Base-by-base conservation (phyloP, 108 stramenopile species). In the Cyclotella cryptica region DNA sequence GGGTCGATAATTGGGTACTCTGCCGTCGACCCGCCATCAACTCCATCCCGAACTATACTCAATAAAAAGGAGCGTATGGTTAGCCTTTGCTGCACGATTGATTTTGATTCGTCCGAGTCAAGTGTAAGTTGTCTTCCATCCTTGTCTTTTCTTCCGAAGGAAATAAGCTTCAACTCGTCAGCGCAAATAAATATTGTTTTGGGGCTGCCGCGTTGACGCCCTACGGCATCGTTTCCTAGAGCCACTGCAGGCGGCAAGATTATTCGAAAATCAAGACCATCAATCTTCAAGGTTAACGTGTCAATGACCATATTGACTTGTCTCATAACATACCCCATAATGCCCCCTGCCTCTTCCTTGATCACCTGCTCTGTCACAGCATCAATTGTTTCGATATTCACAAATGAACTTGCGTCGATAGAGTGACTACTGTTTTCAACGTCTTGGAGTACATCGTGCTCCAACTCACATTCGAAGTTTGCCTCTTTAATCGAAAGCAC, bases 251-350 rank as follows among this genome's bases (percentile, higher is more conserved):
- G 45, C 19, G 73, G 83, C 29, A 79, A 43, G 12, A 44, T 22
- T 26, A 83, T 55, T 11, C 41, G 61, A 7, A 78, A 42, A 39
- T 78, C 71, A 54, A 80, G 75, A 45, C 65, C 79, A 29, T 49
- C 47, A 9, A 84, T 52, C 24, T 42, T 57, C 18, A 84, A 66
- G 11, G 74, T 77, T 24, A 84, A 46, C 24, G 35, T 66, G 41
- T 84, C 84, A 22, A 80, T 80, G 5, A 84, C 55, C 75, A 58
- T 66, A 19, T 80, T 64, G 19, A 84, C 69, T 28, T 84, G 84
- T 30, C 74, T 60, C 24, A 41, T n/a, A 14, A 84, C 74, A 54
- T 71, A 84, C 14, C 73, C 84, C 19, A 30, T 18, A 9, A 82
- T 57, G 21, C 76, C 70, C 3, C 81, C 81, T 18, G 42, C 39